Base-by-base conservation (phyloP, 768 basidiomycete genomes). In the Leccinum uliginosum region DNA sequence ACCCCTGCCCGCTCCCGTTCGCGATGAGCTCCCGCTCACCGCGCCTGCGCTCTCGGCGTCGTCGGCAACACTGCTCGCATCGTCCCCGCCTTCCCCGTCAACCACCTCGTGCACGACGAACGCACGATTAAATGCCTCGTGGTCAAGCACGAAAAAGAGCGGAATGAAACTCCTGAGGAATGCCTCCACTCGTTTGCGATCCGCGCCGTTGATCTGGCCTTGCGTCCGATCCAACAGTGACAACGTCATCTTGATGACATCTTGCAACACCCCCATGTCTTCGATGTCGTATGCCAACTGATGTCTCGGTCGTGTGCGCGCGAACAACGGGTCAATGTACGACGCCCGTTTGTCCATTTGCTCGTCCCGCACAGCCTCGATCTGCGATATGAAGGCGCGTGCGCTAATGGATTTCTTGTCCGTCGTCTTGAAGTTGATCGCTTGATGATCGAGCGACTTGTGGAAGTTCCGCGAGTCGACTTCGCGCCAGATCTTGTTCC, bases 401-500 rank as follows among this genome's bases (percentile, higher is more conserved):
- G 83, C 74, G 3, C 84, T 83, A 53, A 87, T 80, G 23, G 84
- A 79, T 67, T 90, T 91, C 81, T 98, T 98, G 76, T 99, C 97
- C 35, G 80, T 81, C 34, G 82, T 78, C 76, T 94, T 95, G 83
- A 95, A 98, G 50, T 82, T 81, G 67, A 96, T 89, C 9, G 86
- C 91, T 69, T 95, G 93, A 65, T 96, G 92, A 69, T 99, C 96
- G 65, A 98, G 80, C 52, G 90, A 88, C 77, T 93, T 94, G 73
- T 86, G 82, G 67, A 91, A 98, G 74, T 98, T 98, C 64, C 91
- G 81, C 26, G 91, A 91, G 64, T 98, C 93, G 27, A 96, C 92
- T 74, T 97, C 96, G 51, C 95, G 77, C 97, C 97, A 99, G 51
- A 98, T 90, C 71, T 96, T 91, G 75, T 98, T 98, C 97, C 97